Conservation (phyloP, 2,329 filamentous ascomycete species). For the Colletotrichum kahawae region DNA sequence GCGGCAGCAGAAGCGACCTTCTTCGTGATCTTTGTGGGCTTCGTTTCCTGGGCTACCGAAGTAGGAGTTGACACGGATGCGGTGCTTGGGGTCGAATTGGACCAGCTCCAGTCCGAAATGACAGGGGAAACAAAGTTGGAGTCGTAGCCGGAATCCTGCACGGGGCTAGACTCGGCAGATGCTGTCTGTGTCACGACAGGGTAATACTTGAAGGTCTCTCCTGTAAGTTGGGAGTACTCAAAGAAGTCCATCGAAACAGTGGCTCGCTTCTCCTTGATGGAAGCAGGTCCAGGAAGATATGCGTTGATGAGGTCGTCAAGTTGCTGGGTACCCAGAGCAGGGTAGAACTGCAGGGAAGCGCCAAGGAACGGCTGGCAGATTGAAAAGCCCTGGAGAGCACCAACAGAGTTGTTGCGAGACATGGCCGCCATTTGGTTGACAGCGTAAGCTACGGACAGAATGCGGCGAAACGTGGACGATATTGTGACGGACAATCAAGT, state of each 20-base stretch:
- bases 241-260: slow-evolving; percentile 65
- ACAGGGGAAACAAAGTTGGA: slow-evolving; percentile 56
- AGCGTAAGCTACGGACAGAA: neutral
- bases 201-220: slow-evolving; percentile 67
- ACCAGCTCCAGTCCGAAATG: slow-evolving; percentile 54
- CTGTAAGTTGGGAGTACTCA: slow-evolving; percentile 56
- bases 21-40: slow-evolving; percentile 28
- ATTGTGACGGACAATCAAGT: neutral
- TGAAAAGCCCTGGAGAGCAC: slow-evolving; percentile 56
- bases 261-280: slow-evolving; percentile 64
- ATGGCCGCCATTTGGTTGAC: slow-evolving; percentile 37
- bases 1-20: slow-evolving; percentile 26
- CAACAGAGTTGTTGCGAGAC: slow-evolving; percentile 38
- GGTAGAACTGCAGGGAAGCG: slow-evolving; percentile 66
- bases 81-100: slow-evolving; percentile 34
- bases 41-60: slow-evolving; percentile 29
- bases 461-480: neutral
- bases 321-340: slow-evolving; percentile 67
- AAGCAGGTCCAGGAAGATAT: slow-evolving; percentile 58
- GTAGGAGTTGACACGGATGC: slow-evolving; percentile 34
- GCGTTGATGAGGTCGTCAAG: slow-evolving; percentile 64
- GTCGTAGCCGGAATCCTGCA: slow-evolving; percentile 49
- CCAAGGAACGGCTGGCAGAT: slow-evolving; percentile 64
- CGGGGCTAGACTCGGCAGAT: slow-evolving; percentile 47
- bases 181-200: slow-evolving; percentile 51